A percentile compares a stretch with the other conserved stretches of the same genome.
phyloP scores from a whole-genome alignment of 2,329 filamentous ascomycete genomes.

The Curvularia eragrostidis region DNA sequence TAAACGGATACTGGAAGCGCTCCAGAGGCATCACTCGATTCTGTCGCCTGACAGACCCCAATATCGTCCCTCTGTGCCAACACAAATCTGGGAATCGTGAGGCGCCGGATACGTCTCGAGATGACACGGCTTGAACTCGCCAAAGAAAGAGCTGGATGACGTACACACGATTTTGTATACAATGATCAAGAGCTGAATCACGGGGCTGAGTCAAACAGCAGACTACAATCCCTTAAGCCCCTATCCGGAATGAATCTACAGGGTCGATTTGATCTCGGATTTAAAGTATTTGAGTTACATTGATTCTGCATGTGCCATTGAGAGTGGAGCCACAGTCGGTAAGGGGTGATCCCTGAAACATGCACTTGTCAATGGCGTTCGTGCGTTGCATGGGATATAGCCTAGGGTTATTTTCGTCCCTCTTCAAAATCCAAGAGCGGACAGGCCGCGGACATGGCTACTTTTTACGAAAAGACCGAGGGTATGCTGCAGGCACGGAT shows the following conservation, averaged over 20 bases:
- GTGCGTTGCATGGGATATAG: constrained; percentile 5
- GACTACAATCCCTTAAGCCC: constrained; percentile 8
- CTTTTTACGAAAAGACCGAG: not conserved
- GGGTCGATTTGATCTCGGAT: constrained; percentile 9
- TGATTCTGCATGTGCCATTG: not conserved
- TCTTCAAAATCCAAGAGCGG: not conserved
- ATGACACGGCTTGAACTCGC: constrained; percentile 9
- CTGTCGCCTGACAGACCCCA: not conserved
- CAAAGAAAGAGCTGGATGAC: constrained; percentile 15
- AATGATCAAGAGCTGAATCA: constrained; percentile 13
- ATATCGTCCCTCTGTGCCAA: not conserved
- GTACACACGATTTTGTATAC: constrained; percentile 16
- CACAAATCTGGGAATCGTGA: not conserved
- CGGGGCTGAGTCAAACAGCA: constrained; percentile 15
- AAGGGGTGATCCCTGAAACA: not conserved
- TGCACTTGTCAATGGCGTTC: not conserved
- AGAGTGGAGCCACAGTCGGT: no score
- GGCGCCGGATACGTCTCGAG: not conserved
- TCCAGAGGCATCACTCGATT: not conserved
- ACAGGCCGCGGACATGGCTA: not conserved
- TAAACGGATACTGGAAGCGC: not conserved
- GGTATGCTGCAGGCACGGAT: not conserved
- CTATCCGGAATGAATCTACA: constrained; percentile 4
- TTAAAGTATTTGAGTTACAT: constrained; percentile 5
- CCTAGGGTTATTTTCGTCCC: not conserved